phyloP scores from a whole-genome alignment of 2,329 filamentous ascomycete genomes.

The Alternaria triticimaculans region DNA sequence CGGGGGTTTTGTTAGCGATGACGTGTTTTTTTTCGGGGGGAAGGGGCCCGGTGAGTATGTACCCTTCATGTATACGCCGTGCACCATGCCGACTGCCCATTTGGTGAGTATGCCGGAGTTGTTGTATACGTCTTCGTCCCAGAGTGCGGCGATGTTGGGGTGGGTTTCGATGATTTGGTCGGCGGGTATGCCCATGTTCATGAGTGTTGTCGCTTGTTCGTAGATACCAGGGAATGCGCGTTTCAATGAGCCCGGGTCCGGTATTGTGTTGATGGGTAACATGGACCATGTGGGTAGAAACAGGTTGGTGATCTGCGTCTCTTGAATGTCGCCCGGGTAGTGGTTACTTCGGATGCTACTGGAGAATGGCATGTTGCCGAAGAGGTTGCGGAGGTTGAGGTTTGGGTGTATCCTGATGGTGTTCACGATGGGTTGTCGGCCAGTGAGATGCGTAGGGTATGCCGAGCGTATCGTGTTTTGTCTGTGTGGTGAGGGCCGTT shows the following conservation, averaged over 20 bases:
- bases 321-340: slow-evolving; percentile 15
- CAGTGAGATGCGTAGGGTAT: slow-evolving; percentile 25
- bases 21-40: background rate
- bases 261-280: slow-evolving; percentile 28
- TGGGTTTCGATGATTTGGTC: slow-evolving; percentile 25
- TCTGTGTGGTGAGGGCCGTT: slow-evolving; percentile 8
- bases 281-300: slow-evolving; percentile 35
- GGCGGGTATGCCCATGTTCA: slow-evolving; percentile 14
- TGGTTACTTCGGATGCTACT: slow-evolving; percentile 17
- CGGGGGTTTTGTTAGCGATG: background rate
- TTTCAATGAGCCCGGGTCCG: slow-evolving; percentile 26
- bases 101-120: slow-evolving; percentile 25
- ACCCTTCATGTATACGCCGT: slow-evolving; percentile 29
- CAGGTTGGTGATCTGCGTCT: slow-evolving; percentile 20
- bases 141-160: slow-evolving; percentile 31
- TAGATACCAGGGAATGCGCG: slow-evolving; percentile 17
- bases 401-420: slow-evolving; percentile 32
- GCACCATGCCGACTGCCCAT: slow-evolving; percentile 33
- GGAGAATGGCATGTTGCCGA: slow-evolving; percentile 27
- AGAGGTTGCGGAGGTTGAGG: slow-evolving; percentile 23
- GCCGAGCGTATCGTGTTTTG: slow-evolving; percentile 15
- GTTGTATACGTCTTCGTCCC: slow-evolving; percentile 23
- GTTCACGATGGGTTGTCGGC: slow-evolving; percentile 29
- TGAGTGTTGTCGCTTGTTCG: slow-evolving; percentile 19
- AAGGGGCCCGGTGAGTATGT: background rate